Evolutionary conservation across 2,329 filamentous ascomycete genomes (phyloP), one percentile per base, ranked within the genome.

Genomic region (Didymella sp.): DNA sequence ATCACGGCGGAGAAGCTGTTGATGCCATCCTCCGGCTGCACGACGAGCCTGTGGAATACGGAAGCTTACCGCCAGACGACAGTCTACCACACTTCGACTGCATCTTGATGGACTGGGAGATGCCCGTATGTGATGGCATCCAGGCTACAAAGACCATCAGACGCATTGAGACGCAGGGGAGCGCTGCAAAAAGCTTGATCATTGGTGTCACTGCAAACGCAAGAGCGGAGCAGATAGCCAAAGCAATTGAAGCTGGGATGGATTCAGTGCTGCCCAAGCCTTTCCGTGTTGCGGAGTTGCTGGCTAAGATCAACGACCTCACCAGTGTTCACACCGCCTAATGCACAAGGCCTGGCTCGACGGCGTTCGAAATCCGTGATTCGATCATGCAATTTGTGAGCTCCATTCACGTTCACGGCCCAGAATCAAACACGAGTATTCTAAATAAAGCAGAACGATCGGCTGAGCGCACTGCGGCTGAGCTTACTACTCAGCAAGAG

Each of bases 181-280:
- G 45, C 5, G 31, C 68, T 6, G 33, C 5, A 1, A 35, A 56
- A 3, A 69, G 67, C 44, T 48, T 69, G 2, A 59, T 71, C 35
- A 66, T 73, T n/a, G 68, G 65, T 1, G 58, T 70, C 4, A 73
- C 68, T 6, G 71, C 66, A 6, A 73, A 73, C 48, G 70, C 64
- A 8, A 61, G 71, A 44, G 47, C 45, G n/a, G 64, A 70, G 43
- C 71, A 73, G 58, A 54, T 69, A 6, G 43, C 37, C 19, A 56
- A 22, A 11, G 66, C 66, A 5, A 50, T 64, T 40, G 55, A 63
- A 9, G 67, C 68, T 2, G 70, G 70, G 2, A 70, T 72, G 63
- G 68, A 73, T 50, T 60, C 62, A 72, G 85, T 92, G 42, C 88
- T 94, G 37, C 88, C 88, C 7, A 94, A 94, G 70, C 90, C 90